phyloP scores from a whole-genome alignment of 306 rosid genomes.

The Notholithocarpus densiflorus region DNA sequence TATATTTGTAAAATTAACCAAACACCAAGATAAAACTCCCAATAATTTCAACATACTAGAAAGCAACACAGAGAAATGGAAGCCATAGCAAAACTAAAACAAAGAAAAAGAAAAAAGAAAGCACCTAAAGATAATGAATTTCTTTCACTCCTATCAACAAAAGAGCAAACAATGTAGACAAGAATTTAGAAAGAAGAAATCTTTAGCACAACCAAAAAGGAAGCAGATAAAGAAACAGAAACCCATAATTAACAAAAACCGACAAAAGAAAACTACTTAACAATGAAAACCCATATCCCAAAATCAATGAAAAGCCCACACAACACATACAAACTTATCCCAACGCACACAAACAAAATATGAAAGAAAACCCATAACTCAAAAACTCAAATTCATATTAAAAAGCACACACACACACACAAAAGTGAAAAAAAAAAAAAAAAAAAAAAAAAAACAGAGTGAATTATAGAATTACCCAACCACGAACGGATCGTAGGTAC shows the following conservation, averaged over 20 bases:
- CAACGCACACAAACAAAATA: neutral
- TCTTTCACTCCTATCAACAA: neutral
- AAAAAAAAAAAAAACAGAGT: neutral
- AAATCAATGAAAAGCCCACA: conserved; percentile 10
- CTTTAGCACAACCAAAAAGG: neutral
- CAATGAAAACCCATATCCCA: conserved; percentile 11
- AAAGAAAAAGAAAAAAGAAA: neutral
- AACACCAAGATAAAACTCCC: neutral
- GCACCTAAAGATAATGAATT: neutral
- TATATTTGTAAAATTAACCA: too few species aligned
- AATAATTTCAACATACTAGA: neutral
- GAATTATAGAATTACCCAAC: conserved; percentile 64
- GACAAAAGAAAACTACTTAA: neutral
- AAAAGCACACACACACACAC: neutral
- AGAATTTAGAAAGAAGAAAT: neutral
- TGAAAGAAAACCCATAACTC: neutral
- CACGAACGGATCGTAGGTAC: conserved; percentile 76
- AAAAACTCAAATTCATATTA: conserved; percentile 6
- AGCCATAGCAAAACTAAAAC: neutral
- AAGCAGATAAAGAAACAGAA: neutral
- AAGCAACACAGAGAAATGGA: neutral
- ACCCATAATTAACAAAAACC: neutral
- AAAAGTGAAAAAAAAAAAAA: too few species aligned
- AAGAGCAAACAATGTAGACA: neutral
- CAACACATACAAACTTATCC: conserved; percentile 11